Percentiles rank a stretch among this genome's conserved stretches.
Evolutionary conservation across 2,329 filamentous ascomycete species (phyloP).

Genomic region (Aspergillus floridensis): DNA sequence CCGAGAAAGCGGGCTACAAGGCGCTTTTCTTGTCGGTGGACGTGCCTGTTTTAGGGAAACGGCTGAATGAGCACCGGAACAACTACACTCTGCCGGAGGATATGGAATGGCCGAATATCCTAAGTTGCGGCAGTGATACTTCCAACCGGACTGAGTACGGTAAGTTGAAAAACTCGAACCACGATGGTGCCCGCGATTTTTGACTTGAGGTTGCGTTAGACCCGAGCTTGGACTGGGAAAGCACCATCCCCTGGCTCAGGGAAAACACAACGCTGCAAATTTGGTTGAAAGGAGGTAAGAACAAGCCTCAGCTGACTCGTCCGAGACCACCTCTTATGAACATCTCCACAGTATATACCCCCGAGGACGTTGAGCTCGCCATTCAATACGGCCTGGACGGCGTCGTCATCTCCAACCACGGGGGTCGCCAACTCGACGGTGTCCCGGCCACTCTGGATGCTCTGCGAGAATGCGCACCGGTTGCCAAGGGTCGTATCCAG

Average conservation of each 20-base stretch:
- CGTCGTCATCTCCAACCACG: constrained; percentile 41
- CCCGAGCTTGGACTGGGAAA: constrained; percentile 49
- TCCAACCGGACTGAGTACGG: constrained; percentile 30
- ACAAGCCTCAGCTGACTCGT: neutral
- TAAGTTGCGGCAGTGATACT: constrained; percentile 25
- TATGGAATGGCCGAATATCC: constrained; percentile 46
- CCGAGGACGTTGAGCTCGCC: constrained; percentile 37
- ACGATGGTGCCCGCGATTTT: neutral
- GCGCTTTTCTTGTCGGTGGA: constrained; percentile 58
- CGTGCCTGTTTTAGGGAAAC: constrained; percentile 52
- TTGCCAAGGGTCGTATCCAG: constrained; percentile 32
- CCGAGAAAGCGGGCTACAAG: constrained; percentile 51
- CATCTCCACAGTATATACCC: constrained; percentile 22
- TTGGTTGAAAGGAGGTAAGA: constrained; percentile 31
- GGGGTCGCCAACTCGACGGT: constrained; percentile 41
- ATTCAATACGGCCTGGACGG: constrained; percentile 36
- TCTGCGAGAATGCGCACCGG: constrained; percentile 26
- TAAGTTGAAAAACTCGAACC: constrained; percentile 5
- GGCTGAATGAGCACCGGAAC: constrained; percentile 55
- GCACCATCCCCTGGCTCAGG: constrained; percentile 50
- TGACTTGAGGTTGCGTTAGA: constrained; percentile 24
- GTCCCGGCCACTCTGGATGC: constrained; percentile 39
- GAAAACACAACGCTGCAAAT: constrained; percentile 48
- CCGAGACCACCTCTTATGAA: neutral
- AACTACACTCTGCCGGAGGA: constrained; percentile 49